Percentiles rank a stretch among this genome's conserved stretches.
These are phyloP conservation scores for Rugosomyces carneus DNA, from an alignment of 1,284 basidiomycete species.

Conservation along the genomic window DNA sequence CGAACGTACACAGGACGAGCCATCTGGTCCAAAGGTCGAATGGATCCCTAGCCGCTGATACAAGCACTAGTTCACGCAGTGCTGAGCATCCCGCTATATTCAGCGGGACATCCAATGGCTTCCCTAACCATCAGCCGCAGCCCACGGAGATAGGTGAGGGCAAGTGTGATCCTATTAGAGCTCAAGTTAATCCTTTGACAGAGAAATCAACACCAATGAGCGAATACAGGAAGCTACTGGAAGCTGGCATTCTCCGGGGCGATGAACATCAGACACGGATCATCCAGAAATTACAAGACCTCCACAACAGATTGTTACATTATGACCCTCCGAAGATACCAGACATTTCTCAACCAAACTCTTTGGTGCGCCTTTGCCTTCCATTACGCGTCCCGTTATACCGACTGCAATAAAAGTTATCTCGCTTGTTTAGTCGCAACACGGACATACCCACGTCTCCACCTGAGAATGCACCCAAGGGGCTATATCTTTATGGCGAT, in stretches of 20 bases:
- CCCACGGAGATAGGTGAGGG: constrained; percentile 1
- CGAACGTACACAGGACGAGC: background rate
- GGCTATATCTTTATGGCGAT: constrained; percentile 95
- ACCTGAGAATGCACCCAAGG: constrained; percentile 65
- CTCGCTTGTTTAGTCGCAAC: constrained; percentile 55
- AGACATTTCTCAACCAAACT: constrained; percentile 32
- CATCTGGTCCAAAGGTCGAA: constrained; percentile 21
- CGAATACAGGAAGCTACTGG: constrained; percentile 74
- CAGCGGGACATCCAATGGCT: constrained; percentile 7
- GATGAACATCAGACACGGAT: constrained; percentile 86
- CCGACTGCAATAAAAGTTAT: constrained; percentile 39
- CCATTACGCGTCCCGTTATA: background rate
- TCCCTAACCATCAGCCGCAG: constrained; percentile 12
- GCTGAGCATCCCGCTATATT: constrained; percentile 24
- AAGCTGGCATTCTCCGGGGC: constrained; percentile 62
- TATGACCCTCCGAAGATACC: constrained; percentile 71
- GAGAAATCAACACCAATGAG: constrained; percentile 45
- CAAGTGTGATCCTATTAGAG: background rate
- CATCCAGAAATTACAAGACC: constrained; percentile 72
- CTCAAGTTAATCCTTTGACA: constrained; percentile 10
- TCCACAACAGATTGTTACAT: constrained; percentile 68
- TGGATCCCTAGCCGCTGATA: constrained; percentile 30
- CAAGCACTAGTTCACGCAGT: constrained; percentile 13
- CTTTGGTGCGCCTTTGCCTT: constrained; percentile 32
- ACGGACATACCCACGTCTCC: constrained; percentile 34